Evolutionary conservation across 2,329 filamentous ascomycete genomes (phyloP).

Genomic region (Coleophoma eucalyptorum): DNA sequence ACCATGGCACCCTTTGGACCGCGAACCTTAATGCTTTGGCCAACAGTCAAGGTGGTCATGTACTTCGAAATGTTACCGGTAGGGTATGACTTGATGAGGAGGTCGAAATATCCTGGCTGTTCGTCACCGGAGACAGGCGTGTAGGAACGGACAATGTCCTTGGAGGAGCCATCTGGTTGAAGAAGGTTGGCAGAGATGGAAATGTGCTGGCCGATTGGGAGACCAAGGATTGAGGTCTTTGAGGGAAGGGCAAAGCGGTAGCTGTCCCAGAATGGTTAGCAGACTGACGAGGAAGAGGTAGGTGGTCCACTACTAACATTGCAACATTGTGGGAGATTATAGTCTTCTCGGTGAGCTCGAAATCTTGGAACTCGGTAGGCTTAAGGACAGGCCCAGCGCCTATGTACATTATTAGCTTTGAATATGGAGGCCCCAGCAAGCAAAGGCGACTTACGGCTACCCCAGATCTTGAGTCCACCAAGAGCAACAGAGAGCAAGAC

Average conservation of each 20-base stretch:
- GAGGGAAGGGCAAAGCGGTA: conserved; percentile 90
- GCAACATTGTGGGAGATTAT: conserved; percentile 97
- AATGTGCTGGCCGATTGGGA: conserved; percentile 98
- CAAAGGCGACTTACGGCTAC: conserved; percentile 53
- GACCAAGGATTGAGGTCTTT: conserved; percentile 77
- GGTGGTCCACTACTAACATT: conserved; percentile 54
- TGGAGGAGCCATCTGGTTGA: conserved; percentile 63
- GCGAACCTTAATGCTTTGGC: conserved; percentile 83
- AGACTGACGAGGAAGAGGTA: conserved; percentile 1
- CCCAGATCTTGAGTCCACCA: conserved; percentile 68
- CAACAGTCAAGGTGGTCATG: conserved; percentile 77
- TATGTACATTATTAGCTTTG: conserved; percentile 29
- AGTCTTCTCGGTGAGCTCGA: conserved; percentile 91
- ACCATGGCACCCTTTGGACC: conserved; percentile 98
- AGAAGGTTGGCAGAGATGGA: conserved; percentile 78
- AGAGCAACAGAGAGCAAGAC: conserved; percentile 61
- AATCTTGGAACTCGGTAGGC: conserved; percentile 84
- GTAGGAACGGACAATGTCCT: conserved; percentile 88
- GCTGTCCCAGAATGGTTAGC: conserved; percentile 38
- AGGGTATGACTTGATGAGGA: conserved; percentile 96
- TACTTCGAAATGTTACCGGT: conserved; percentile 96
- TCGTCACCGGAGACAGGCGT: conserved; percentile 89
- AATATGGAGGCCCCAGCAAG: background rate
- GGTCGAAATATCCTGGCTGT: conserved; percentile 87
- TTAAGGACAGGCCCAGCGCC: conserved; percentile 80